Evolutionary conservation across 1,284 basidiomycete genomes (phyloP).

Genomic region (Boletus sp.): DNA sequence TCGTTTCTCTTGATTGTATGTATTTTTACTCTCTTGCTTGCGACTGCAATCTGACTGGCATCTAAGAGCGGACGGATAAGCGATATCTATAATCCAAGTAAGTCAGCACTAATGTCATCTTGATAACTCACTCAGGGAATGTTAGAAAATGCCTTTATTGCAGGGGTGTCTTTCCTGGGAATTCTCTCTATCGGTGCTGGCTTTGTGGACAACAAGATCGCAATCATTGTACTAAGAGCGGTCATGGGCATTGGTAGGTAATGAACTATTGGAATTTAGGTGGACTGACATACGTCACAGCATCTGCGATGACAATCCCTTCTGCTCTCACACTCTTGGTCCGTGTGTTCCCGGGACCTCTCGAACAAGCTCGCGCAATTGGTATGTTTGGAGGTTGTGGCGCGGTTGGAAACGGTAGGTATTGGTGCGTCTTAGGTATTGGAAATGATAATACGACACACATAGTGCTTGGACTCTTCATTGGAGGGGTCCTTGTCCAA

Average conservation of each 20-base stretch:
- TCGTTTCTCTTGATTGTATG: neutral
- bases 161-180: constrained; percentile 12
- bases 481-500: neutral
- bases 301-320: constrained; percentile 39
- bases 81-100: constrained; percentile 22
- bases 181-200: constrained; percentile 37
- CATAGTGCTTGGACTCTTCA: neutral
- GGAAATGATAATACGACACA: neutral
- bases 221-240: constrained; percentile 38
- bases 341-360: neutral
- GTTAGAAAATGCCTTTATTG: neutral
- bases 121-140: neutral
- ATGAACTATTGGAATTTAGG: neutral
- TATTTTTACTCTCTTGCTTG: neutral
- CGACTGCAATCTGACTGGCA: neutral
- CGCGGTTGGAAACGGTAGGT: neutral
- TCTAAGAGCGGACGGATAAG: constrained; percentile 20
- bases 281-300: neutral
- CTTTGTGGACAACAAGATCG: constrained; percentile 36
- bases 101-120: neutral
- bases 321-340: constrained; percentile 27
- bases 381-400: neutral
- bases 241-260: constrained; percentile 36
- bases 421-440: neutral
- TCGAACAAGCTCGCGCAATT: neutral